These are phyloP conservation scores for Astrothelium subdiscretum DNA, from an alignment of 495 filamentous ascomycete genomes.

Conservation along the genomic window DNA sequence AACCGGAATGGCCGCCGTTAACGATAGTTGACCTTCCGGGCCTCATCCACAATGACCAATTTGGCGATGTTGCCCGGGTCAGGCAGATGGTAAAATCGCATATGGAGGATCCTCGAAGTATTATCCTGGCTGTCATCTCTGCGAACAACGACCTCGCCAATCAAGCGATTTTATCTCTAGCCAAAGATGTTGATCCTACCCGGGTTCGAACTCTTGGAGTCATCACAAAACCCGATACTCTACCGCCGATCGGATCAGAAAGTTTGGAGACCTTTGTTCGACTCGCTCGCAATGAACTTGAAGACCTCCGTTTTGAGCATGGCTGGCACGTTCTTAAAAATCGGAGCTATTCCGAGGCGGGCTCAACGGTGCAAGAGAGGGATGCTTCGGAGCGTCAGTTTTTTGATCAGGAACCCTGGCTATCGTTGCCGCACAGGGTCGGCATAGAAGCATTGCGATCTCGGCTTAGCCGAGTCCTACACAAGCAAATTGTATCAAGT, in stretches of 20 bases:
- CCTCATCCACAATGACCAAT: constrained; percentile 13
- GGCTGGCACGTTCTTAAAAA: constrained; percentile 28
- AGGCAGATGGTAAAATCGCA: constrained; percentile 13
- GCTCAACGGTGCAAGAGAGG: constrained; percentile 17
- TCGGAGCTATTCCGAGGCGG: constrained; percentile 5
- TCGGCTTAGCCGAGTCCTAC: constrained; percentile 45
- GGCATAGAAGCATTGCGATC: constrained; percentile 40
- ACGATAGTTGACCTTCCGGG: constrained; percentile 18
- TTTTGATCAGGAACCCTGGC: constrained; percentile 40
- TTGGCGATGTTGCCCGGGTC: constrained; percentile 15
- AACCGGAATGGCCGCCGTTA: constrained; percentile 5
- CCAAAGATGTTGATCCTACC: constrained; percentile 14
- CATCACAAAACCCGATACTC: constrained; percentile 26
- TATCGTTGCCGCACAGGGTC: constrained; percentile 24
- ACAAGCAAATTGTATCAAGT: constrained; percentile 39
- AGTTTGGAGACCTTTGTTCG: constrained; percentile 11
- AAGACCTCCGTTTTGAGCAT: constrained; percentile 10
- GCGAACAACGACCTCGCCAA: constrained; percentile 21
- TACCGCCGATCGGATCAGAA: constrained; percentile 13
- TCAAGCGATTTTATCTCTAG: constrained; percentile 16
- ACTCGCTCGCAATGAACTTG: constrained; percentile 18
- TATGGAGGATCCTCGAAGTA: constrained; percentile 16
- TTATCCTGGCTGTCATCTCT: constrained; percentile 23
- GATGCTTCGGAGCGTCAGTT: constrained; percentile 31
- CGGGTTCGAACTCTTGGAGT: constrained; percentile 22